These are phyloP conservation scores for Aspergillus homomorphus DNA, from an alignment of 495 filamentous ascomycete genomes.

Conservation along the genomic window DNA sequence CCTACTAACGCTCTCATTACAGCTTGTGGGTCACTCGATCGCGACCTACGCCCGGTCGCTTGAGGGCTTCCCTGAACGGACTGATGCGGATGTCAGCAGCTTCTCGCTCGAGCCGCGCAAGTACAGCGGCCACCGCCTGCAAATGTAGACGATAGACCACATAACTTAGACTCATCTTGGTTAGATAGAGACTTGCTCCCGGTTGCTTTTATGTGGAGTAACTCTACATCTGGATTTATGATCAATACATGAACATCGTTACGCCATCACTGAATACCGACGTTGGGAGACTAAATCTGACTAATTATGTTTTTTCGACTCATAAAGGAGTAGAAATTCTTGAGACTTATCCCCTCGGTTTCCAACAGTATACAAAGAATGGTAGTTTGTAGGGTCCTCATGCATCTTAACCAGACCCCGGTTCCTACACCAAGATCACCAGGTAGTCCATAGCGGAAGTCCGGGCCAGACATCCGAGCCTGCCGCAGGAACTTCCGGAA, in stretches of 20 bases:
- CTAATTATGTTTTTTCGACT: too few species aligned
- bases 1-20: neutral
- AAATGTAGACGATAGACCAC: conserved; percentile 9
- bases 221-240: too few species aligned
- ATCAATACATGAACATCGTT: too few species aligned
- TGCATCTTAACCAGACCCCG: too few species aligned
- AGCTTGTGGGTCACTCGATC: conserved; percentile 59
- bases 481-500: neutral
- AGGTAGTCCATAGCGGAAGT: conserved; percentile 7
- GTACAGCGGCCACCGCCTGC: conserved; percentile 21
- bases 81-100: conserved; percentile 2
- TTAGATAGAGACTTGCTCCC: neutral
- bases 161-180: neutral
- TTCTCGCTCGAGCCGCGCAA: conserved; percentile 11
- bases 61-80: conserved; percentile 37
- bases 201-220: too few species aligned
- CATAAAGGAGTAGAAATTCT: too few species aligned
- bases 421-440: too few species aligned
- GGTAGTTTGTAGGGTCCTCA: too few species aligned
- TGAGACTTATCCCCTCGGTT: too few species aligned
- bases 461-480: conserved; percentile 9
- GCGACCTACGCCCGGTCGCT: conserved; percentile 59
- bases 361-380: too few species aligned
- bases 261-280: too few species aligned
- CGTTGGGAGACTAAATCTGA: too few species aligned